Evolutionary conservation across 768 basidiomycete species (phyloP).

Genomic region (Suillus fuscotomentosus): DNA sequence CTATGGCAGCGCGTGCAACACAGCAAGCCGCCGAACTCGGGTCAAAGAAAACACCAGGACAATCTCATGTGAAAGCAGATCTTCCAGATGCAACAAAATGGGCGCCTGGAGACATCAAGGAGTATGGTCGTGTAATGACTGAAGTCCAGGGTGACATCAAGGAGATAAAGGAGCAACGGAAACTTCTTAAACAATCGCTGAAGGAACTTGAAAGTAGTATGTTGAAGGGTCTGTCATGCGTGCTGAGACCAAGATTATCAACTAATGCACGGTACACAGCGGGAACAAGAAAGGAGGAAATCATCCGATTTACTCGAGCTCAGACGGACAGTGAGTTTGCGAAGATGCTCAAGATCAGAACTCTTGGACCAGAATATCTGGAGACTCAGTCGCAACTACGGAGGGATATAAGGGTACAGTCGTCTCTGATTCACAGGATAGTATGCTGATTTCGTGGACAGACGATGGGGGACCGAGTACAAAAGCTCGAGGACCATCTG

Average conservation of each 20-base stretch:
- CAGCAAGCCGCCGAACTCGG: conserved; percentile 35
- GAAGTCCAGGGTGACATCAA: conserved; percentile 51
- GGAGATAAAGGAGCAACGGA: conserved; percentile 42
- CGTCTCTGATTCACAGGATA: background rate
- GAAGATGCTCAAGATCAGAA: conserved; percentile 67
- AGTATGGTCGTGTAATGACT: conserved; percentile 41
- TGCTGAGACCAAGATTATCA: background rate
- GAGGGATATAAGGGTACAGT: conserved; percentile 64
- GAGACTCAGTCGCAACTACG: conserved; percentile 80
- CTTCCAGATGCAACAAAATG: conserved; percentile 50
- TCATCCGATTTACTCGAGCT: conserved; percentile 74
- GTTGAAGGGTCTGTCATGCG: conserved; percentile 54
- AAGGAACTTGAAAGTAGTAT: conserved; percentile 63
- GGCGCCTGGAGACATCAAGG: conserved; percentile 49
- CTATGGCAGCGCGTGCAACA: conserved; percentile 37
- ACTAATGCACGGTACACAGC: conserved; percentile 41
- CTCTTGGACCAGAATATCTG: conserved; percentile 86
- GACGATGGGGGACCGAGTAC: conserved; percentile 69
- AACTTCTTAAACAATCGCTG: conserved; percentile 40
- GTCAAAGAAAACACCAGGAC: conserved; percentile 31
- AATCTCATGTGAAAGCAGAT: conserved; percentile 42
- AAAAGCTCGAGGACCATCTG: conserved; percentile 78
- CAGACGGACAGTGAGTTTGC: conserved; percentile 77
- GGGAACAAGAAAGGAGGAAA: conserved; percentile 80
- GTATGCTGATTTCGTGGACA: conserved; percentile 27